Conservation (phyloP, 768 basidiomycete genomes). For the Lepiota brunneoincarnata region DNA sequence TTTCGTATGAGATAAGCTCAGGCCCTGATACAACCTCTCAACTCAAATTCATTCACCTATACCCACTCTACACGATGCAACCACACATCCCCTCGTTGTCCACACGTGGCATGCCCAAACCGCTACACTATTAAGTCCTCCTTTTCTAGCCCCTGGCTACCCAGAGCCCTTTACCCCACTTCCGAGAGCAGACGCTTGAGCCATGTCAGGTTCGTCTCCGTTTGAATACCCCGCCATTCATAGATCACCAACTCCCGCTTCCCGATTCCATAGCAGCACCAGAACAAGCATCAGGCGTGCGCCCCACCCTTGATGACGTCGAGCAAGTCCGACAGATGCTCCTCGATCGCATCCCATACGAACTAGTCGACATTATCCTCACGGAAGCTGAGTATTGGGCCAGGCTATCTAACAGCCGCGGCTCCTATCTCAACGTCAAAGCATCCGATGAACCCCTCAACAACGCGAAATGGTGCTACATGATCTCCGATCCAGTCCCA, state of each 20-base stretch:
- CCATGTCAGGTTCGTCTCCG: no score
- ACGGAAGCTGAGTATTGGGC: constrained; percentile 19
- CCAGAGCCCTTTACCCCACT: no score
- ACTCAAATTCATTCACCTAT: no score
- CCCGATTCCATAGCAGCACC: no score
- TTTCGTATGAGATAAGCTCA: no score
- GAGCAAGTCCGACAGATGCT: constrained; percentile 6
- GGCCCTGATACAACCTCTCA: no score
- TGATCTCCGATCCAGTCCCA: constrained; percentile 15
- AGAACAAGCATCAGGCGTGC: not conserved
- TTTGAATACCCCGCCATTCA: no score
- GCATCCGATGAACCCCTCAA: not conserved
- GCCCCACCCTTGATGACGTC: constrained; percentile 8
- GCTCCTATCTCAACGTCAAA: not conserved
- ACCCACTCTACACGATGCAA: not conserved
- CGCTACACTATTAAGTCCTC: not conserved
- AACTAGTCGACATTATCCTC: constrained; percentile 17
- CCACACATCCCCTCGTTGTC: not conserved
- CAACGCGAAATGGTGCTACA: constrained; percentile 13
- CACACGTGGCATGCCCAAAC: not conserved
- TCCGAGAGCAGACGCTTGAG: no score
- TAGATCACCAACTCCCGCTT: no score
- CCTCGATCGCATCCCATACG: constrained; percentile 13
- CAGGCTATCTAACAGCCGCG: constrained; percentile 7
- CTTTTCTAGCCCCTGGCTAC: no score